Conservation (phyloP, 306 rosid genomes). For the Gastrolobium bilobum region DNA sequence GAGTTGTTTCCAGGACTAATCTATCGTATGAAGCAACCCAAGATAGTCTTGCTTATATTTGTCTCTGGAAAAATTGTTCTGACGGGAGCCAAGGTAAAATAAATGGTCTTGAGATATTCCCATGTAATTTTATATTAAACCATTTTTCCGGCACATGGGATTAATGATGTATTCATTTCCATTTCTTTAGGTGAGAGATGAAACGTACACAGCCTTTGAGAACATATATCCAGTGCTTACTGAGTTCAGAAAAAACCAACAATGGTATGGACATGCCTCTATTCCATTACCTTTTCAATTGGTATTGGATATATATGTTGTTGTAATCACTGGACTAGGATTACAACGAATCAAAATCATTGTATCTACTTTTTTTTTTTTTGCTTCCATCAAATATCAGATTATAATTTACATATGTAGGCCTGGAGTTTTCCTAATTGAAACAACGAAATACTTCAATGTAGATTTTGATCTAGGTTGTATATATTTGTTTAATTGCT, state of each 20-base stretch:
- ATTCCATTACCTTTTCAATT: conserved; percentile 3
- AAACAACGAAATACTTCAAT: not conserved
- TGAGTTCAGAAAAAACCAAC: conserved; percentile 86
- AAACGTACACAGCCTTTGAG: conserved; percentile 87
- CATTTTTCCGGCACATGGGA: not conserved
- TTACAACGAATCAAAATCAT: not conserved
- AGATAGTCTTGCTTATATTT: conserved; percentile 80
- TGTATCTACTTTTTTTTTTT: not conserved
- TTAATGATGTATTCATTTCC: not conserved
- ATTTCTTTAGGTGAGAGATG: conserved; percentile 68
- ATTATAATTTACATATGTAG: not conserved
- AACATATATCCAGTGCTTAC: conserved; percentile 85
- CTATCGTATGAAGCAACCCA: conserved; percentile 89
- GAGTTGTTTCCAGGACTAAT: conserved; percentile 86
- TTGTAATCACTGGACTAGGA: conserved; percentile 15
- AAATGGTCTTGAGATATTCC: not conserved
- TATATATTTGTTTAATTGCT: not conserved
- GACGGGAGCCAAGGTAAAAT: conserved; percentile 80
- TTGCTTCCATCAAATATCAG: not conserved
- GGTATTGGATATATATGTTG: conserved; percentile 26
- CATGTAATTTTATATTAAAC: not conserved
- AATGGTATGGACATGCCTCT: conserved; percentile 61
- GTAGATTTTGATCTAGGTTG: not conserved
- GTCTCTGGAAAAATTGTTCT: conserved; percentile 85
- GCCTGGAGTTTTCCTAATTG: not conserved